Conservation (phyloP, 345 rosid genomes). For the Eucalyptus paniculata region DNA sequence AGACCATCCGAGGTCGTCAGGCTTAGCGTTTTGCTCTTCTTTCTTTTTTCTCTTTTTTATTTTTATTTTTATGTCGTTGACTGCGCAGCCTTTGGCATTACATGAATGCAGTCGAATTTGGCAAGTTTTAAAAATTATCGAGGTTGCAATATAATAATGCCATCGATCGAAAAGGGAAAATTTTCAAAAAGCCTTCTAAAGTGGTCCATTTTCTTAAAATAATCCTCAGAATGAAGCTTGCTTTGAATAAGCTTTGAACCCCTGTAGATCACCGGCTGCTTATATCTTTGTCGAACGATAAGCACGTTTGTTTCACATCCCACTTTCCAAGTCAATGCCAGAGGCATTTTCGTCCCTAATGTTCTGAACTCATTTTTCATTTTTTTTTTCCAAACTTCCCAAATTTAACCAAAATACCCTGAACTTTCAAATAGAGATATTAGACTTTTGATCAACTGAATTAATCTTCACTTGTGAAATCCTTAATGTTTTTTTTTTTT, state of each 20-base stretch:
- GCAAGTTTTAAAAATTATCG: background rate
- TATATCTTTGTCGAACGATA: background rate
- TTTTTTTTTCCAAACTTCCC: background rate
- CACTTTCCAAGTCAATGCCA: background rate
- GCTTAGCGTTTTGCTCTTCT: background rate
- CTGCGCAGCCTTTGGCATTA: background rate
- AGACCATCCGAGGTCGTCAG: background rate
- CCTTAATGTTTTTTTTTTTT: background rate
- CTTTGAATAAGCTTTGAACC: background rate
- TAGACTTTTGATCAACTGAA: background rate
- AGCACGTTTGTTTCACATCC: background rate
- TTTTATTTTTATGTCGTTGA: background rate
- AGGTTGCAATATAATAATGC: background rate
- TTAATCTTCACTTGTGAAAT: background rate
- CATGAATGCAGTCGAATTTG: background rate
- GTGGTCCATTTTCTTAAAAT: background rate
- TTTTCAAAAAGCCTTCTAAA: background rate
- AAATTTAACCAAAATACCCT: background rate
- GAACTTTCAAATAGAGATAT: background rate
- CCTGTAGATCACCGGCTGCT: background rate
- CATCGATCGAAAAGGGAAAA: background rate
- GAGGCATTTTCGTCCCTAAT: background rate
- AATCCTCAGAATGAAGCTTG: background rate
- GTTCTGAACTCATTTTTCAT: background rate
- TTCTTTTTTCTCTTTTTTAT: background rate